Evolutionary conservation across 2,329 filamentous ascomycete species (phyloP), one percentile per base, ranked within the genome.

Genomic region (Talaromyces verruculosus): DNA sequence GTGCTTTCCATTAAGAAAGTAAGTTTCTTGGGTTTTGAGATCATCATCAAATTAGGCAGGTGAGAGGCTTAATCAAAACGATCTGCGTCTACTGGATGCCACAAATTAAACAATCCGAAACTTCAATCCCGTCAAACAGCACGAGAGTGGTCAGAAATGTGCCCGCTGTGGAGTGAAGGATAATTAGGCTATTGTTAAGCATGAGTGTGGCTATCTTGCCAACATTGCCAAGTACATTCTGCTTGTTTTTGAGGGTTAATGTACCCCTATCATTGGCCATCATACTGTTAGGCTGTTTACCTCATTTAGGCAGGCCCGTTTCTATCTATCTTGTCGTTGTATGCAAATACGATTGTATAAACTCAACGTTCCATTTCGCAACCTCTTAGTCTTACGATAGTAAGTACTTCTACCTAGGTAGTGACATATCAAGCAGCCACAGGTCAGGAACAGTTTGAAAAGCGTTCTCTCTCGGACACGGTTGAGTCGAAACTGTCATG

Each of bases 291-390:
- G 30, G 28, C n/a, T 35, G 17, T 35, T 35, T 55, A 35, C 51
- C 49, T 25, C n/a, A 35, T 57, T 57, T 57, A 57, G 53, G 33
- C 8, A 57, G 53, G 53, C 39, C 33, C 53, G n/a, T n/a, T 53
- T 15, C 53, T 17, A 11, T 57, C 7, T 22, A 8, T 22, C 53
- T 39, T 39, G 33, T 35, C 53, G 33, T 7, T 57, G 22, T 37
- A 17, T 57, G n/a, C 53, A 57, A 17, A 37, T 37, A 22, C n/a
- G 2, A 39, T 57, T 15, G 53, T 37, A 39, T 25, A 22, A 25
- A 37, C 7, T 11, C 33, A 22, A 35, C 25, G n/a, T 15, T 4
- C 33, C n/a, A 37, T 39, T 25, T 57, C 33, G 53, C 33, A 15
- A 37, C 11, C 8, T 22, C 10, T 39, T 57, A 57, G 33, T 57